These are phyloP conservation scores for Yamadazyma songkhlaensis DNA, from an alignment of 1,139 yeast genomes.

Conservation along the genomic window DNA sequence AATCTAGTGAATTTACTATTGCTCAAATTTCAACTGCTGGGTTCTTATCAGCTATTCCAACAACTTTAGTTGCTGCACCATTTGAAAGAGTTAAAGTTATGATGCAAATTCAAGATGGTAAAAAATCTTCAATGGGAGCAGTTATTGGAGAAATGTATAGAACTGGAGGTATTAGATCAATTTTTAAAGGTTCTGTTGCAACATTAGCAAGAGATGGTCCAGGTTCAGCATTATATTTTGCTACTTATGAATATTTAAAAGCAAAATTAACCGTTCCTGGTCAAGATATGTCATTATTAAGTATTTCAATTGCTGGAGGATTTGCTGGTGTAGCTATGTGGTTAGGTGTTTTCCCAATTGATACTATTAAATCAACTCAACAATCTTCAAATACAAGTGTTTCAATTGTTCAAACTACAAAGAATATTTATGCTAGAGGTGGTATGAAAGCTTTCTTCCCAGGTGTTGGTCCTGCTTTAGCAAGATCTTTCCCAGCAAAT, in stretches of 20 bases:
- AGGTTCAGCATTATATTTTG: slow-evolving; percentile 95
- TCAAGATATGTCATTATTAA: slow-evolving; percentile 60
- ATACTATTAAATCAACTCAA: slow-evolving; percentile 87
- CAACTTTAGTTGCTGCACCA: slow-evolving; percentile 94
- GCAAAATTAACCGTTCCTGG: slow-evolving; percentile 55
- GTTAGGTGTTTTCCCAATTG: slow-evolving; percentile 94
- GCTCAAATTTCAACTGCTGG: slow-evolving; percentile 88
- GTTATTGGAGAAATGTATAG: slow-evolving; percentile 70
- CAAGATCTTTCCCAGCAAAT: slow-evolving; percentile 95
- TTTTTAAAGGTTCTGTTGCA: slow-evolving; percentile 88
- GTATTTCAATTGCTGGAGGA: slow-evolving; percentile 90
- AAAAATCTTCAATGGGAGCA: slow-evolving; percentile 51
- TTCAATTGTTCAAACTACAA: slow-evolving; percentile 66
- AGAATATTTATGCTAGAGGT: slow-evolving; percentile 60
- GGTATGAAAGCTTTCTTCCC: slow-evolving; percentile 96
- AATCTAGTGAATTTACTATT: slow-evolving; percentile 50
- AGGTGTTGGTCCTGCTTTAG: slow-evolving; percentile 92
- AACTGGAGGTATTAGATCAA: slow-evolving; percentile 80
- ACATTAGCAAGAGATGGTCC: slow-evolving; percentile 98
- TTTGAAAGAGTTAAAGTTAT: slow-evolving; percentile 95
- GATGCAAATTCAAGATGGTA: slow-evolving; percentile 71
- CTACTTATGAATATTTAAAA: slow-evolving; percentile 86
- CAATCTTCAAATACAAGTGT: slow-evolving; percentile 61
- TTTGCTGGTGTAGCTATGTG: slow-evolving; percentile 96
- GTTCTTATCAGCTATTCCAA: slow-evolving; percentile 92